Evolutionary conservation across 768 basidiomycete genomes (phyloP).

Genomic region (Pleurotus platypus): DNA sequence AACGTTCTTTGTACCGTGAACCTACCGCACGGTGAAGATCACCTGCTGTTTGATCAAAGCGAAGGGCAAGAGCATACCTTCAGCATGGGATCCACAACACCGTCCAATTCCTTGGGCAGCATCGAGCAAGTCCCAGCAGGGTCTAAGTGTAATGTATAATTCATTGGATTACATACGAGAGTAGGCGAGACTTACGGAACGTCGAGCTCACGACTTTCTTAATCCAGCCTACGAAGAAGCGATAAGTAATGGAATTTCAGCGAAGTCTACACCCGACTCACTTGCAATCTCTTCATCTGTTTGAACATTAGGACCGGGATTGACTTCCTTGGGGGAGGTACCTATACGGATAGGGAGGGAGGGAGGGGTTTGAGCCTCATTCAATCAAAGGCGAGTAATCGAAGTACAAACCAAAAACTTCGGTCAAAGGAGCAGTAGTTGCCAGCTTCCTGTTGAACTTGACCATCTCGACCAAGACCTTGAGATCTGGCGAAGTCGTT

Average conservation of each 20-base stretch:
- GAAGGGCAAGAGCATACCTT: slow-evolving; percentile 13
- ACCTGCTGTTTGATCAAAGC: not conserved
- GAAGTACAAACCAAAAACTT: slow-evolving; percentile 14
- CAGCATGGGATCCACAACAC: slow-evolving; percentile 21
- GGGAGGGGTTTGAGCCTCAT: no score
- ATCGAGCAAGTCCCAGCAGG: slow-evolving; percentile 44
- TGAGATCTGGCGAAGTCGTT: slow-evolving; percentile 11
- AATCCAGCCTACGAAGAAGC: not conserved
- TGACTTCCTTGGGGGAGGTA: not conserved
- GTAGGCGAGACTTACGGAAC: not conserved
- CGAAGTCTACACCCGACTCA: not conserved
- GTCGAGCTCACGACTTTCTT: not conserved
- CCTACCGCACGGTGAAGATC: not conserved
- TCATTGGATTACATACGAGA: not conserved
- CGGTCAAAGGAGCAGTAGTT: slow-evolving; percentile 15
- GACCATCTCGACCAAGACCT: slow-evolving; percentile 13
- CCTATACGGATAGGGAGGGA: no score
- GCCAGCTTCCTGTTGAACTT: slow-evolving; percentile 16
- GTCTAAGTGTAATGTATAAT: slow-evolving; percentile 14
- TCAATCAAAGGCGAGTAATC: no score
- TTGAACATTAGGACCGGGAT: not conserved
- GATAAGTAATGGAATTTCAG: not conserved
- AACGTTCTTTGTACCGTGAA: not conserved
- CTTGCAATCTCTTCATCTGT: not conserved
- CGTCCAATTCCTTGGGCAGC: slow-evolving; percentile 33